Base-by-base conservation (phyloP, 331 rosid genomes). In the Rhamnella rubrinervis region DNA sequence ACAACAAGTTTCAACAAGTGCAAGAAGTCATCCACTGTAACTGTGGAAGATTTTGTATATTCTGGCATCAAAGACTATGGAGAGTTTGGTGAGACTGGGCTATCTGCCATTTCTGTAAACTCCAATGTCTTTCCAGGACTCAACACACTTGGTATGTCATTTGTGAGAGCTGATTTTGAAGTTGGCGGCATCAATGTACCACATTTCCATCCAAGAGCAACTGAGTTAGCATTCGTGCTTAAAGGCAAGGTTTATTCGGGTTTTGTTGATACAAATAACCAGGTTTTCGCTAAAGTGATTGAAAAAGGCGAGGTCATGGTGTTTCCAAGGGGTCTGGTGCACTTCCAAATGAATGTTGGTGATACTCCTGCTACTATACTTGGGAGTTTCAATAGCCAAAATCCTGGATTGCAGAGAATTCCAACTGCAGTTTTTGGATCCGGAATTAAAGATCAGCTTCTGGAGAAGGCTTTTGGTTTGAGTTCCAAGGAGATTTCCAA, bases 271-370 rank as follows among this genome's bases (percentile, higher is more conserved):
- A 74, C 97, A 1, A 81, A 77, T 67, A 83, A 88, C 85, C 73
- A 49, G 84, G 41, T 93, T 55, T 91, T 82, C 46, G 95, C 97
- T 5, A 91, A 78, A 65, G 91, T 93, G 71, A 73, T 91, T 16
- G 95, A 83, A 75, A 88, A 85, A 78, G 97, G 98, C 9, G 97
- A 91, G 81, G 96, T 91, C 9, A 93, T 93, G 95, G 95, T 91
- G 66, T 91, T 93, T 59, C 98, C 97, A 10, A 91, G 83, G 76
- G 97, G 97, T 20, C 26, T 88, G 3, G 81, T 93, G 62, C 98
- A 93, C 73, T 93, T 93, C 63, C 98, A 93, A 75, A 85, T 93
- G 96, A 93, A 93, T 64, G 91, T 91, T 66, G 98, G 98, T 18
- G 89, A 87, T 64, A 77, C 80, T 47, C 89, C 86, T 26, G 97